These are phyloP conservation scores for Tephrocybe sp. DNA, from an alignment of 768 basidiomycete species.

Conservation along the genomic window DNA sequence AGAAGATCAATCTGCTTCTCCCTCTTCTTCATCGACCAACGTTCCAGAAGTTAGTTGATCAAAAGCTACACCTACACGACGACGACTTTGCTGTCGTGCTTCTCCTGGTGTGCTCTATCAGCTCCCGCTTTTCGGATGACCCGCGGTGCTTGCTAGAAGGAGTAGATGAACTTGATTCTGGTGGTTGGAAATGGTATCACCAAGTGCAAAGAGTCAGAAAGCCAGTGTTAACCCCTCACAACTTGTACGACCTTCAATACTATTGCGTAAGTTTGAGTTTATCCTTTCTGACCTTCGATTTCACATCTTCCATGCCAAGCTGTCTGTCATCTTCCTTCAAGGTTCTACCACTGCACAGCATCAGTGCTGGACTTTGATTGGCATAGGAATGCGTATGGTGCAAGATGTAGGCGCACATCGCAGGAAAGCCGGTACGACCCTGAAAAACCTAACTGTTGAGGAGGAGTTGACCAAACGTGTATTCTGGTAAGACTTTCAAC, in stretches of 20 bases:
- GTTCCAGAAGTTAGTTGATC: slow-evolving; percentile 50
- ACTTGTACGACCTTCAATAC: slow-evolving; percentile 73
- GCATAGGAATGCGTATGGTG: slow-evolving; percentile 68
- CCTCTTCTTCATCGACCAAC: slow-evolving; percentile 75
- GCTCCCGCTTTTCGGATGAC: slow-evolving; percentile 57
- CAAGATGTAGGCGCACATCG: slow-evolving; percentile 80
- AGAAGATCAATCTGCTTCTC: slow-evolving; percentile 46
- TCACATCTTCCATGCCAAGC: slow-evolving; percentile 26
- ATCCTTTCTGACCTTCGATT: background rate
- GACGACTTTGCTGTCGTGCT: slow-evolving; percentile 55
- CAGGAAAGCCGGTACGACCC: slow-evolving; percentile 25
- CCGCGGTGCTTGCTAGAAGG: slow-evolving; percentile 46
- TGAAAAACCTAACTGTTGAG: slow-evolving; percentile 40
- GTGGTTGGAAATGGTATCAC: slow-evolving; percentile 67
- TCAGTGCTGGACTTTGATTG: slow-evolving; percentile 66
- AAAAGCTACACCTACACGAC: slow-evolving; percentile 49
- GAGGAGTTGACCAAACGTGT: slow-evolving; percentile 76
- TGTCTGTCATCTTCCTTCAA: slow-evolving; percentile 52
- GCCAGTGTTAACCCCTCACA: slow-evolving; percentile 60
- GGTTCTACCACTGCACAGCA: slow-evolving; percentile 61
- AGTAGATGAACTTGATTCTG: slow-evolving; percentile 36
- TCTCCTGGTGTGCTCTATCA: slow-evolving; percentile 71
- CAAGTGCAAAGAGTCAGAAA: slow-evolving; percentile 66
- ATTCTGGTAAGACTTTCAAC: slow-evolving; percentile 44
- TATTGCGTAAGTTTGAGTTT: slow-evolving; percentile 42